phyloP scores from a whole-genome alignment of 768 basidiomycete genomes.

The Termitomyces sp. region DNA sequence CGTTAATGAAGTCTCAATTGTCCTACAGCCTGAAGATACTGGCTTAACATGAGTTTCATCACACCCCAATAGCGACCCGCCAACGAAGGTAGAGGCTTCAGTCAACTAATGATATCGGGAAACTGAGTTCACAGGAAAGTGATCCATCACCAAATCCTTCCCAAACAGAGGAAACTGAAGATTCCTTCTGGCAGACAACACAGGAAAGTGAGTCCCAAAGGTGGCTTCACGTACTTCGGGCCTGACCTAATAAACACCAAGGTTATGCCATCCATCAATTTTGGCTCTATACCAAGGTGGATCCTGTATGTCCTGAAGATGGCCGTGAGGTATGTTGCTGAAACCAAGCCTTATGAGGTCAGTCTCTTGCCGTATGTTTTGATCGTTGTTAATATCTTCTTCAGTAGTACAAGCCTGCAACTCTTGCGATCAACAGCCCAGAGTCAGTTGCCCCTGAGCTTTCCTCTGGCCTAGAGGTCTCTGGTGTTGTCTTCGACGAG shows the following conservation, averaged over 20 bases:
- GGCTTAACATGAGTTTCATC: conserved; percentile 43
- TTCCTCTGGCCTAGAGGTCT: conserved; percentile 43
- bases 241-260: conserved; percentile 6
- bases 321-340: conserved; percentile 89
- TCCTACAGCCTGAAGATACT: conserved; percentile 8
- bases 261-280: conserved; percentile 12
- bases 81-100: conserved; percentile 7
- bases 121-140: background rate
- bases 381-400: background rate
- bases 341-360: conserved; percentile 91
- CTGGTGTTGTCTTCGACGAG: conserved; percentile 82
- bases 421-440: conserved; percentile 40
- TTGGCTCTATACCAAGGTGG: conserved; percentile 6
- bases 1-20: background rate
- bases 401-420: conserved; percentile 49
- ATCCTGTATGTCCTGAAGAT: conserved; percentile 84
- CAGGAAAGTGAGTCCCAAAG: background rate
- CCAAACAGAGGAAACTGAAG: background rate
- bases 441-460: conserved; percentile 37
- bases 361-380: conserved; percentile 17
- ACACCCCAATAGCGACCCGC: conserved; percentile 28
- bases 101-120: background rate
- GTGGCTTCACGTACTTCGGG: conserved; percentile 1
- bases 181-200: conserved; percentile 4
- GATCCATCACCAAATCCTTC: background rate